These are phyloP conservation scores for Echeveria elegans DNA, from an alignment of 164 flowering plant species.

Conservation along the genomic window DNA sequence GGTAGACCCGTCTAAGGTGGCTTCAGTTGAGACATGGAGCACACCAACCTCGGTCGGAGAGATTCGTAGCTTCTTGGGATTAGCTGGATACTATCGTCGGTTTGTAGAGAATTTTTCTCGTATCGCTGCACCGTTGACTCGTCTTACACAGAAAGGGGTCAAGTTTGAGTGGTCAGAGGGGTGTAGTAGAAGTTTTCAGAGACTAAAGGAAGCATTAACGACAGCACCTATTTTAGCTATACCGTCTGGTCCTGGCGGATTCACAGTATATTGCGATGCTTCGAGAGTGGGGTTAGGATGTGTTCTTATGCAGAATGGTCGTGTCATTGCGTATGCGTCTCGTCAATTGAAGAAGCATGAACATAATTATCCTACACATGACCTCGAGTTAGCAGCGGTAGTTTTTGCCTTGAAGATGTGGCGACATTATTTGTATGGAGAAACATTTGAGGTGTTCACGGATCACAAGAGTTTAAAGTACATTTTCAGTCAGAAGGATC, in stretches of 20 bases:
- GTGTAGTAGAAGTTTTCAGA: background rate
- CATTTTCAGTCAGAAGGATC: constrained; percentile 9
- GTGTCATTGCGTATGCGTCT: constrained; percentile 7
- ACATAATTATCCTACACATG: constrained; percentile 11
- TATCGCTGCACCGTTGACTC: constrained; percentile 4
- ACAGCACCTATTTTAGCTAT: constrained; percentile 7
- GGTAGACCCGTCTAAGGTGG: constrained; percentile 9
- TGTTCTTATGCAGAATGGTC: constrained; percentile 10
- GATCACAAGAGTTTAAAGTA: constrained; percentile 13
- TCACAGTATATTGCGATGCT: constrained; percentile 9
- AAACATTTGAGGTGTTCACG: background rate
- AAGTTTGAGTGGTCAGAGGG: constrained; percentile 4
- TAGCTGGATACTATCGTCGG: constrained; percentile 15
- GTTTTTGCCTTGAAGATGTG: constrained; percentile 8
- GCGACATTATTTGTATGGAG: constrained; percentile 7
- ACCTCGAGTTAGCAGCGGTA: constrained; percentile 7
- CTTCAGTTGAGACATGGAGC: constrained; percentile 2
- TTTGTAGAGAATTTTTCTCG: constrained; percentile 14
- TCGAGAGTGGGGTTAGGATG: constrained; percentile 3
- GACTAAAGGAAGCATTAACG: constrained; percentile 6
- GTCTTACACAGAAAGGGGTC: background rate
- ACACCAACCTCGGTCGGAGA: background rate
- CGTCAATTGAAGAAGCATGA: constrained; percentile 11
- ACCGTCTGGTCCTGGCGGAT: background rate
- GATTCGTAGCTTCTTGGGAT: constrained; percentile 13